Percentiles rank a stretch among this genome's conserved stretches.
Evolutionary conservation across 495 filamentous ascomycete species (phyloP).

Genomic region (Podospora fimiseda): DNA sequence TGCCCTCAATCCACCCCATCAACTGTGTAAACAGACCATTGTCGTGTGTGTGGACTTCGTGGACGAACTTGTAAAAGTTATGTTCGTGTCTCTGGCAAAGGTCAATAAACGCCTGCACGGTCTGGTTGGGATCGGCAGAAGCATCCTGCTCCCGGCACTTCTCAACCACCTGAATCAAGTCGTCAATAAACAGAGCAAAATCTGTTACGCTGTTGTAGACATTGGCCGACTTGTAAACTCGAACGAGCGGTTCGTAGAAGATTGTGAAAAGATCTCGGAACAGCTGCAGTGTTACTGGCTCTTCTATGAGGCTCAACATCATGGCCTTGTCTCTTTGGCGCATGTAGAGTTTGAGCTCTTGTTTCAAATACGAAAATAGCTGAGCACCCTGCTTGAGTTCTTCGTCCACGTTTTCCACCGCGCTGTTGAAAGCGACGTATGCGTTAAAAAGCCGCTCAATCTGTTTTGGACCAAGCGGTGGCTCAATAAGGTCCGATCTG

Average conservation of each 20-base stretch:
- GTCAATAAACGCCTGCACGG: constrained; percentile 97
- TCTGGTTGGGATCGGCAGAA: constrained; percentile 92
- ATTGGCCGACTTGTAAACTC: constrained; percentile 97
- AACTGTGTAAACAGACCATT: constrained; percentile 92
- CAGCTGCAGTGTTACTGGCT: constrained; percentile 85
- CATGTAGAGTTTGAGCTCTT: constrained; percentile 86
- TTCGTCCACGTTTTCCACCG: constrained; percentile 83
- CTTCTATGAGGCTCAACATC: constrained; percentile 94
- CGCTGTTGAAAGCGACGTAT: constrained; percentile 94
- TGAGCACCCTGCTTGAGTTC: constrained; percentile 83
- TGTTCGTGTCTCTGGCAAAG: constrained; percentile 90
- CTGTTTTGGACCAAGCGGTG: constrained; percentile 63
- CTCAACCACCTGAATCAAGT: constrained; percentile 80
- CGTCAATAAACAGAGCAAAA: constrained; percentile 86
- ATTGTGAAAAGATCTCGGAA: constrained; percentile 97
- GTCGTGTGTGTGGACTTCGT: constrained; percentile 97
- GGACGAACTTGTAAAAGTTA: constrained; percentile 98
- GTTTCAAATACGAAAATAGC: constrained; percentile 90
- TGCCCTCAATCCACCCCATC: constrained; percentile 97
- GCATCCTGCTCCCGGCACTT: constrained; percentile 86
- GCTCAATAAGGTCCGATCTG: constrained; percentile 62
- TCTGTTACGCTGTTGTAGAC: constrained; percentile 96
- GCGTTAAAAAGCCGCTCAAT: constrained; percentile 82
- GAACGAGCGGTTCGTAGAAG: constrained; percentile 94
- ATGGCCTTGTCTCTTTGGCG: constrained; percentile 91